Percentiles rank a stretch among this genome's conserved stretches.
Conservation (phyloP, 83 land plant species). For the Thuja plicata region DNA sequence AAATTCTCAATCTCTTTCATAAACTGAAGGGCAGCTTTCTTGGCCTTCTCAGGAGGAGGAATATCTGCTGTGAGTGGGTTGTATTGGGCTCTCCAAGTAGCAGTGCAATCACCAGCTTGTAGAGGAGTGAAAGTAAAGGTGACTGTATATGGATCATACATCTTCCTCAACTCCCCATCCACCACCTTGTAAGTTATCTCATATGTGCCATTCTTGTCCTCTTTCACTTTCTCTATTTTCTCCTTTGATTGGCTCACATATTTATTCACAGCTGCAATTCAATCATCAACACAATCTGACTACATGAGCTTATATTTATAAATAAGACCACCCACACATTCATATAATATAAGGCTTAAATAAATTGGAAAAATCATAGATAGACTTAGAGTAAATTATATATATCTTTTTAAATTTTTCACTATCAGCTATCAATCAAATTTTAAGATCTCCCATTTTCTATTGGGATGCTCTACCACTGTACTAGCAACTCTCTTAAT, state of each 20-base stretch:
- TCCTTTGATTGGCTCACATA: constrained; percentile 42
- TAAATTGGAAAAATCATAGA: not conserved
- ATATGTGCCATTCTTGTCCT: not conserved
- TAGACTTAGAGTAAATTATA: not conserved
- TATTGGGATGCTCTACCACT: no score
- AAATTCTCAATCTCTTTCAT: constrained; percentile 33
- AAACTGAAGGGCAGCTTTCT: constrained; percentile 36
- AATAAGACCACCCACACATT: no score
- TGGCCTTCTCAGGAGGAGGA: constrained; percentile 41
- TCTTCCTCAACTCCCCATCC: constrained; percentile 28
- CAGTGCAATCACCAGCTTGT: constrained; percentile 22
- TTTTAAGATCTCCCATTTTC: no score
- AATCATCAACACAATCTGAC: not conserved
- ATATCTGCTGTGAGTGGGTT: constrained; percentile 20
- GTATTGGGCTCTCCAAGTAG: constrained; percentile 40
- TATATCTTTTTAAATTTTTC: no score
- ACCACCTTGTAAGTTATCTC: constrained; percentile 26
- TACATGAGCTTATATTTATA: not conserved
- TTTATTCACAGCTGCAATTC: constrained; percentile 22
- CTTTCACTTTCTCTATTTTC: constrained; percentile 36
- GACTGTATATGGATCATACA: constrained; percentile 44
- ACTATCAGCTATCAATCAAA: no score
- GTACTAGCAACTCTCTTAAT: no score
- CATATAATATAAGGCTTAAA: not conserved
- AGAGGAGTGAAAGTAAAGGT: constrained; percentile 35